phyloP scores from a whole-genome alignment of 108 stramenopile genomes.

The Cylindrotheca closterium region DNA sequence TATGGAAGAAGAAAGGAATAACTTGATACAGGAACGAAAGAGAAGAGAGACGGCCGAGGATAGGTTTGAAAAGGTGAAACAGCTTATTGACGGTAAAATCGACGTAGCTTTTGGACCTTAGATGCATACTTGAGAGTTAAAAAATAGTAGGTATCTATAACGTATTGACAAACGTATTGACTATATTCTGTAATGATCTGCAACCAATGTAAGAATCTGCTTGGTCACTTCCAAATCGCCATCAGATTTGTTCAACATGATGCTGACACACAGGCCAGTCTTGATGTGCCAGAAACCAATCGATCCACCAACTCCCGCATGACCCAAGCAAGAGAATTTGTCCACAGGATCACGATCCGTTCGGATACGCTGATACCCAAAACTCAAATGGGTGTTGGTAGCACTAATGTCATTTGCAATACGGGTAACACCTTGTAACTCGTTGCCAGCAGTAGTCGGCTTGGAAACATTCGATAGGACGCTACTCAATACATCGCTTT shows the following conservation, averaged over 20 bases:
- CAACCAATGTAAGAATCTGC: constrained; percentile 10
- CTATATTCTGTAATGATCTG: constrained; percentile 21
- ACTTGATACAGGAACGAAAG: too few species aligned
- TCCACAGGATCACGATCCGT: constrained; percentile 8
- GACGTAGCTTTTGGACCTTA: too few species aligned
- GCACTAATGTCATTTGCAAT: constrained; percentile 1
- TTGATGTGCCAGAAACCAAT: constrained; percentile 25
- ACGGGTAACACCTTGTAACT: constrained; percentile 10
- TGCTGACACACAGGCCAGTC: constrained; percentile 7
- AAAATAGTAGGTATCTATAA: too few species aligned
- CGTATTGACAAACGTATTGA: too few species aligned
- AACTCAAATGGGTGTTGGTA: constrained; percentile 15
- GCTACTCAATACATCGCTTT: constrained; percentile 1
- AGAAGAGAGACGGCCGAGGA: too few species aligned
- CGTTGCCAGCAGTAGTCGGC: neutral
- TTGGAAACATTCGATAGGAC: neutral
- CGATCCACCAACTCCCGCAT: constrained; percentile 37
- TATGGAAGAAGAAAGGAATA: too few species aligned
- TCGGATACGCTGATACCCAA: constrained; percentile 33
- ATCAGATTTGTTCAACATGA: constrained; percentile 31
- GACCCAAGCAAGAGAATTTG: constrained; percentile 17
- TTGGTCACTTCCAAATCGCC: constrained; percentile 5
- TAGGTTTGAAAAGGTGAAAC: too few species aligned
- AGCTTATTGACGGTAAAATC: too few species aligned
- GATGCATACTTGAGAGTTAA: too few species aligned